phyloP scores from a whole-genome alignment of 2,329 filamentous ascomycete species.

The Colletotrichum sidae region DNA sequence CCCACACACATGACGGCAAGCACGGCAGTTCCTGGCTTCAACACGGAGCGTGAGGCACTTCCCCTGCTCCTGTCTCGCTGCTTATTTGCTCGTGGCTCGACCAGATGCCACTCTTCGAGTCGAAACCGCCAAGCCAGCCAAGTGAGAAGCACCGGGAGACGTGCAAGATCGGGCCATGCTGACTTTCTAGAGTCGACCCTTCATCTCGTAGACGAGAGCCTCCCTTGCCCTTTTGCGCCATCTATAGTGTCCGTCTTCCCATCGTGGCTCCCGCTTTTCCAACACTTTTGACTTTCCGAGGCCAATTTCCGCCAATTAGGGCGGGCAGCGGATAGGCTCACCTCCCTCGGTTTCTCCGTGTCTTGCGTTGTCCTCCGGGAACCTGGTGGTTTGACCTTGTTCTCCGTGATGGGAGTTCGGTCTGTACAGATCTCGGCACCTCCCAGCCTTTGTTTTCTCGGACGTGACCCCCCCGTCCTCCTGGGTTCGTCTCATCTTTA shows the following conservation, averaged over 20 bases:
- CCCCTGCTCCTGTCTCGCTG: neutral
- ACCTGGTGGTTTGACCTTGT: conserved; percentile 4
- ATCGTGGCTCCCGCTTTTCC: neutral
- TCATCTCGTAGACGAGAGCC: conserved; percentile 27
- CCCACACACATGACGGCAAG: conserved; percentile 1
- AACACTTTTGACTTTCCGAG: neutral
- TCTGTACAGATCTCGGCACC: conserved; percentile 6
- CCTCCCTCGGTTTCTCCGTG: neutral
- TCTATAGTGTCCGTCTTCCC: conserved; percentile 22
- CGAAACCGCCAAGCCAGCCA: neutral
- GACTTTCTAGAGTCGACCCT: conserved; percentile 8
- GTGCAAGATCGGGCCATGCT: conserved; percentile 12
- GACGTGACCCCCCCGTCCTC: neutral
- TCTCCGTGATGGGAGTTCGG: conserved; percentile 6
- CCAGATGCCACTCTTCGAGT: neutral
- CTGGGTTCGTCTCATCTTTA: neutral
- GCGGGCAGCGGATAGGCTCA: neutral
- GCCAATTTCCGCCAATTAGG: conserved; percentile 23
- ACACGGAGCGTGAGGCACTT: neutral
- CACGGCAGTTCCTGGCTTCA: conserved; percentile 15
- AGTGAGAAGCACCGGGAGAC: neutral
- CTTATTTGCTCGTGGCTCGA: neutral
- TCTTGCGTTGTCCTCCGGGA: neutral
- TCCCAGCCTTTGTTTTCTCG: too few species aligned
- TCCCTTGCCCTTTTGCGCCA: conserved; percentile 12